Base-by-base conservation (phyloP, 164 flowering plant species). In the Chloranthus sessilifolius region DNA sequence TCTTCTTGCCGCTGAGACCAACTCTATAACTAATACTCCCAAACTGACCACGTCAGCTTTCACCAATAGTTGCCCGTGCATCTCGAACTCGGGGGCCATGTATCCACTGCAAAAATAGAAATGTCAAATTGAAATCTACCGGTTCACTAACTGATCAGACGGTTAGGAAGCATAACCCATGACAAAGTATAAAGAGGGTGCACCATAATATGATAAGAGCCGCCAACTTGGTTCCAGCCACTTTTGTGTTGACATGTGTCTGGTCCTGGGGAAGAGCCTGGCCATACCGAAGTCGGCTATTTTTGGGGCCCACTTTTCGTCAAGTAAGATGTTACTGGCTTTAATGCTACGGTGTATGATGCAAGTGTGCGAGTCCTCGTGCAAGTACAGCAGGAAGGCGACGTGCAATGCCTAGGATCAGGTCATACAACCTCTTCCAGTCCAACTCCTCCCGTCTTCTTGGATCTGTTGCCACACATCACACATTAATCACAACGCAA, bases 241-340 rank as follows among this genome's bases (percentile, higher is more conserved):
- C 79, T 54, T 95, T 84, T 3, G 99, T 92, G 53, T 81, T 73
- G 33, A 92, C 81, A 30, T 88, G 95, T 0, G 97, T 81, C 60
- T 76, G 52, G 56, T 82, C 92, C 56, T 88, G 0, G 79, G 80
- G 64, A 61, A 88, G 33, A 92, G 92, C 16, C 97, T 80, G 44
- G 99, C 99, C 88, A 88, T 76, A 20, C 99, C 99, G 63, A 92
- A 88, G 65, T 92, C 99, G 12, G 97, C 94, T 21, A 92, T 89
- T 63, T 92, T 92, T 0, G 99, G 92, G 19, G 59, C 64, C 99
- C 99, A 92, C 45, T 78, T 88, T 11, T 89, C 88, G 35, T 92
- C 99, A 1, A 88, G 85, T 1, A 92, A 66, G 37, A 92, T 73
- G 51, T 92, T 92, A 72, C 97, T 74, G 19, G 97, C 99, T 65